Evolutionary conservation across 179 eudicot genomes (phyloP).

Genomic region (Corrigiola litoralis): DNA sequence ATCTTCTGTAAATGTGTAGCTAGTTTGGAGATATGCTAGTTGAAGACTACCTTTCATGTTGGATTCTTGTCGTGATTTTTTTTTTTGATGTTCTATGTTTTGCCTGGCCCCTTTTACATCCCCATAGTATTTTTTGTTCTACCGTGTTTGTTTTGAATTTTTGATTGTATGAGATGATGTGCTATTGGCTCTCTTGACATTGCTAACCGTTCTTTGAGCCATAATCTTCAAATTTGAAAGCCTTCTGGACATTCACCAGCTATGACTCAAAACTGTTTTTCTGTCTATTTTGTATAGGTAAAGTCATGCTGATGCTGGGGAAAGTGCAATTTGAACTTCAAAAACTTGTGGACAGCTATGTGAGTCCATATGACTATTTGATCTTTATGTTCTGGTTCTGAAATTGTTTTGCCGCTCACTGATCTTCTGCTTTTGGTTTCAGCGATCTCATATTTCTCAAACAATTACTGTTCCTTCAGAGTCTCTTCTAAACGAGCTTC

Average conservation of each 20-base stretch:
- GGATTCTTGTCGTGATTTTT: no score
- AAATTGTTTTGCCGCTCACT: slow-evolving; percentile 9
- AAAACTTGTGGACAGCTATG: slow-evolving; percentile 80
- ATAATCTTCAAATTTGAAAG: neutral
- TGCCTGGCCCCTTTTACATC: no score
- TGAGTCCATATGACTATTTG: slow-evolving; percentile 29
- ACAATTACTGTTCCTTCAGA: slow-evolving; percentile 91
- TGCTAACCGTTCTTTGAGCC: neutral
- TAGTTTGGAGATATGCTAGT: no score
- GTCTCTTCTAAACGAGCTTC: slow-evolving; percentile 89
- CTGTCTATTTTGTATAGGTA: slow-evolving; percentile 41
- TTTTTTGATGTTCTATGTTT: no score
- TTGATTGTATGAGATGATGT: neutral
- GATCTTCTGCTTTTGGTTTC: slow-evolving; percentile 26
- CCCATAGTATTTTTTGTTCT: no score
- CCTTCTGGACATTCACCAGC: neutral
- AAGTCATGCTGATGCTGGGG: slow-evolving; percentile 79
- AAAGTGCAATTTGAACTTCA: slow-evolving; percentile 86
- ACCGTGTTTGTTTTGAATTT: no score
- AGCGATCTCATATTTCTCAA: slow-evolving; percentile 80
- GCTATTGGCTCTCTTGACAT: neutral
- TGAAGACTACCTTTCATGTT: no score
- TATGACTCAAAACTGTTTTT: neutral
- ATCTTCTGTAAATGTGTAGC: neutral
- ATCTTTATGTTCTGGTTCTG: no score